Percentiles rank a stretch among this genome's conserved stretches.
phyloP scores from a whole-genome alignment of 805 yeast genomes.

The Candida easanensis region DNA sequence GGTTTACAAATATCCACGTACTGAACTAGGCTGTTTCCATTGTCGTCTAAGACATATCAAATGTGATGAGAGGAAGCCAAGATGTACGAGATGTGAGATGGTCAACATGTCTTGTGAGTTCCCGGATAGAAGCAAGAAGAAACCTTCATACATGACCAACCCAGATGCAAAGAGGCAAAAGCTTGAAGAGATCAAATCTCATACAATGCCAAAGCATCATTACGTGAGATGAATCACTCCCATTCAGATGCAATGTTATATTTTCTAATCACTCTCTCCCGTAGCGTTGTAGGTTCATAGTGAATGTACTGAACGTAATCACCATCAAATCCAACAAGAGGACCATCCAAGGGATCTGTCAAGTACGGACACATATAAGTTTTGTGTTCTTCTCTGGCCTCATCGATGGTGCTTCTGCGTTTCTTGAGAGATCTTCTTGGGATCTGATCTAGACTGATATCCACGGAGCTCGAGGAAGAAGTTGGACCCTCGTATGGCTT shows the following conservation, averaged over 20 bases:
- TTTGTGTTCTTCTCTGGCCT: slow-evolving; percentile 33
- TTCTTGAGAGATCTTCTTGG: slow-evolving; percentile 14
- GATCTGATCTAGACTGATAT: background rate
- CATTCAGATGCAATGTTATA: slow-evolving; percentile 25
- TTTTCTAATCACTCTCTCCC: slow-evolving; percentile 22
- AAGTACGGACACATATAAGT: slow-evolving; percentile 78
- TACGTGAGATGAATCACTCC: slow-evolving; percentile 18
- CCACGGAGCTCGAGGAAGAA: background rate
- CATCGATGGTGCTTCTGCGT: slow-evolving; percentile 28
- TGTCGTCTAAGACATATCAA: slow-evolving; percentile 62
- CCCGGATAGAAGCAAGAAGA: slow-evolving; percentile 2
- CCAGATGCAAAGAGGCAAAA: slow-evolving; percentile 3
- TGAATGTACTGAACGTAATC: slow-evolving; percentile 27
- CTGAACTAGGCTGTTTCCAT: slow-evolving; percentile 43
- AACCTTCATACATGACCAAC: slow-evolving; percentile 12
- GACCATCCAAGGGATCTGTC: slow-evolving; percentile 73
- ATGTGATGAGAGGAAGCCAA: slow-evolving; percentile 60
- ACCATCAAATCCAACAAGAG: slow-evolving; percentile 55
- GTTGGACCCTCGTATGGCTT: background rate
- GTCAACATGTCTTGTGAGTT: slow-evolving; percentile 12
- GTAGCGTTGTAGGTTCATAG: slow-evolving; percentile 20
- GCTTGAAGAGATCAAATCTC: slow-evolving; percentile 8
- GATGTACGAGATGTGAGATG: slow-evolving; percentile 48
- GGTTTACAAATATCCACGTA: slow-evolving; percentile 1
- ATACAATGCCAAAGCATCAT: background rate